Conservation (phyloP, 371 early-diverging fungal genomes). For the Apophysomyces ossiformis region DNA sequence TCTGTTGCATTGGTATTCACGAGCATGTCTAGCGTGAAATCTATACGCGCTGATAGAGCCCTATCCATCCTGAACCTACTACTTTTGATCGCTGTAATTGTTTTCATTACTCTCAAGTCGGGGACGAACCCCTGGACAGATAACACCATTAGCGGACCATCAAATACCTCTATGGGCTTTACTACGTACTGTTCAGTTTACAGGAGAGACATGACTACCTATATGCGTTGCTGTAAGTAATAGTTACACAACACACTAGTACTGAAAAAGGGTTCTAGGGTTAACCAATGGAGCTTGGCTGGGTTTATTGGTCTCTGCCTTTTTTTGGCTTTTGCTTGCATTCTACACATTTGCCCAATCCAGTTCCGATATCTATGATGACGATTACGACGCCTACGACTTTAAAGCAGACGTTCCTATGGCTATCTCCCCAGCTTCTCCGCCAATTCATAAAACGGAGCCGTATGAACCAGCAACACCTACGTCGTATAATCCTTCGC, state of each 20-base stretch:
- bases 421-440: constrained; percentile 24
- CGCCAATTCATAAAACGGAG: not conserved
- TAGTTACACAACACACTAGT: not conserved
- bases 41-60: constrained; percentile 30
- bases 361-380: constrained; percentile 31
- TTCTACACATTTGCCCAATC: constrained; percentile 25
- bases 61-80: constrained; percentile 31
- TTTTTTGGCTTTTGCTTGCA: constrained; percentile 24
- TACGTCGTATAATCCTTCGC: not conserved
- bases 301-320: constrained; percentile 22
- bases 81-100: constrained; percentile 34
- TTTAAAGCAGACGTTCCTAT: constrained; percentile 31
- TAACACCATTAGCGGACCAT: not conserved
- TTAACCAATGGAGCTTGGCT: constrained; percentile 32
- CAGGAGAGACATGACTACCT: constrained; percentile 13
- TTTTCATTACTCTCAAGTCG: constrained; percentile 35
- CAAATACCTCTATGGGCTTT: constrained; percentile 22
- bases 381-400: constrained; percentile 32
- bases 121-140: constrained; percentile 42
- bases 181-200: constrained; percentile 32
- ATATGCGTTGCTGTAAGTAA: constrained; percentile 46
- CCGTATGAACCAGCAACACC: constrained; percentile 1
- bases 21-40: constrained; percentile 22
- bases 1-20: constrained; percentile 28
- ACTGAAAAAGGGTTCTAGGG: constrained; percentile 21